phyloP scores from a whole-genome alignment of 768 basidiomycete species.

The Coprinopsis strossmayeri region DNA sequence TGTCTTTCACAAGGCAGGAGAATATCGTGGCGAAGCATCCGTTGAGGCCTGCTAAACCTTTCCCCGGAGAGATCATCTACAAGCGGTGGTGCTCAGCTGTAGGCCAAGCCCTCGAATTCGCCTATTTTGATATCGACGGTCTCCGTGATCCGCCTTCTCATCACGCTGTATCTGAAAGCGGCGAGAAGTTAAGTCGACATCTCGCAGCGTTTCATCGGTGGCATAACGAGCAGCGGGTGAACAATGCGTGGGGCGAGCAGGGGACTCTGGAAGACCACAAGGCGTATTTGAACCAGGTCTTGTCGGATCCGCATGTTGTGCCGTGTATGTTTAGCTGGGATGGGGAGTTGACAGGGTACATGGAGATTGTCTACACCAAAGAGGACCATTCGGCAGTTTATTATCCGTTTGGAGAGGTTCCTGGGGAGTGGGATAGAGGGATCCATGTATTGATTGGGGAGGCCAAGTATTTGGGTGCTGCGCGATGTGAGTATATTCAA shows the following conservation, averaged over 20 bases:
- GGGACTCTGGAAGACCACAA: slow-evolving; percentile 38
- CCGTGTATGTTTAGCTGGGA: slow-evolving; percentile 44
- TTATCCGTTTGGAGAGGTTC: slow-evolving; percentile 17
- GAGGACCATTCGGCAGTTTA: slow-evolving; percentile 30
- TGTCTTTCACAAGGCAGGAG: slow-evolving; percentile 37
- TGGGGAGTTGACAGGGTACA: slow-evolving; percentile 35
- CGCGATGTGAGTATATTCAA: slow-evolving; percentile 27
- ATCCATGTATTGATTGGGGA: slow-evolving; percentile 43
- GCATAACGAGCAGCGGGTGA: slow-evolving; percentile 45
- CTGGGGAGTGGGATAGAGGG: slow-evolving; percentile 27
- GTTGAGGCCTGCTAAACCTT: slow-evolving; percentile 42
- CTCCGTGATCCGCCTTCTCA: slow-evolving; percentile 13
- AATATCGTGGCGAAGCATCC: slow-evolving; percentile 45
- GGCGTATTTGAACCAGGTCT: slow-evolving; percentile 27
- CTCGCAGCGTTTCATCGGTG: slow-evolving; percentile 39
- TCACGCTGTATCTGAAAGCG: not conserved
- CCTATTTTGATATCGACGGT: slow-evolving; percentile 27
- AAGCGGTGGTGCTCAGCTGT: slow-evolving; percentile 26
- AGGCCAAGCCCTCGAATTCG: slow-evolving; percentile 25
- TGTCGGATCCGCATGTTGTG: slow-evolving; percentile 31
- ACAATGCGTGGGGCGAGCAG: slow-evolving; percentile 37
- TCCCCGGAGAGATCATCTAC: slow-evolving; percentile 34
- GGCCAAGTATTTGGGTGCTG: slow-evolving; percentile 35
- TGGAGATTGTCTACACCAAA: slow-evolving; percentile 40
- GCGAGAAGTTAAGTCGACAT: slow-evolving; percentile 22